Evolutionary conservation across 495 filamentous ascomycete species (phyloP), one percentile per base, ranked within the genome.

Genomic region (Darksidea phi): DNA sequence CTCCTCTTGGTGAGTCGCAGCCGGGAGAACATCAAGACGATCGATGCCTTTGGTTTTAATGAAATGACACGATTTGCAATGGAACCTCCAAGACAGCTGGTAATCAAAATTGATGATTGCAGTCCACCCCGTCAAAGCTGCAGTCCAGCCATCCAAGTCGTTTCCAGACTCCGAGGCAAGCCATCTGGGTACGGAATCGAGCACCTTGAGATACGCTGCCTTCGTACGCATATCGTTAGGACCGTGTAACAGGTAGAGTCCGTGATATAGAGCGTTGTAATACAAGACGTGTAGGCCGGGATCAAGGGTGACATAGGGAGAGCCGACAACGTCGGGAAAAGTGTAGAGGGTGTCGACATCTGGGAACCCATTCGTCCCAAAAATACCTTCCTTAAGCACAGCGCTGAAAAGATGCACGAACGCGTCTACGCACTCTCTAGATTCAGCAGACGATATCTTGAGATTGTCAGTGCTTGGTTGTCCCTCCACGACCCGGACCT

Each of bases 101-200:
- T 61, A 61, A 41, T 61, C 58, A 41, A 61, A 61, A 28, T 61
- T 61, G 17, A 20, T 21, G 42, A 61, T 37, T 10, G 58, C 24
- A 1, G 58, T 54, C 48, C 50, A 61, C 5, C 36, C 54, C 2
- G 43, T 47, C 12, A 61, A 38, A 8, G 41, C 21, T 3, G 58
- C 58, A 21, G 49, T 48, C n/a, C 26, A 26, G 15, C 20, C 43
- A 26, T 61, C 58, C 41, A 61, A 17, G 12, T 52, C 48, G 2
- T n/a, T 20, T 1, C 17, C 47, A 8, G 46, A 43, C 1, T 37
- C 17, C 1, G 48, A 7, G 1, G 41, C 42, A 42, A 61, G 48
- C 58, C 58, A 61, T 17, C 5, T 15, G 5, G 58, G 58, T 1
- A 61, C 58, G 1, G 48, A n/a, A 20, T 61, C 48, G 24, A 61